These are phyloP conservation scores for Cucurbita pepo DNA, from an alignment of 306 rosid genomes.

Conservation along the genomic window DNA sequence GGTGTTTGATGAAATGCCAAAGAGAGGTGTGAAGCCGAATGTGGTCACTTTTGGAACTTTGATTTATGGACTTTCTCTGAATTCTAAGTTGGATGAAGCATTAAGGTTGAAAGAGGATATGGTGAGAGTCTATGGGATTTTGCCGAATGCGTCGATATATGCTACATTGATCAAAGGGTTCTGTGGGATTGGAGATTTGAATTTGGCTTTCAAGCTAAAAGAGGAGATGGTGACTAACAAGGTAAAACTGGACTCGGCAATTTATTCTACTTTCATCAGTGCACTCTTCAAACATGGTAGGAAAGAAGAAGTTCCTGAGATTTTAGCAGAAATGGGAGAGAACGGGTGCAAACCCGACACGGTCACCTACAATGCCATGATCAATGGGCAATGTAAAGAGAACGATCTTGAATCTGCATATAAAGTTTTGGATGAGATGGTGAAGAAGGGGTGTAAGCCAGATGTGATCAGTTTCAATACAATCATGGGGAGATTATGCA, in stretches of 20 bases:
- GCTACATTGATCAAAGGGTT: constrained; percentile 42
- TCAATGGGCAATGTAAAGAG: constrained; percentile 46
- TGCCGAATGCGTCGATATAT: constrained; percentile 29
- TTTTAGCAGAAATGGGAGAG: constrained; percentile 49
- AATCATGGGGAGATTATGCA: constrained; percentile 37
- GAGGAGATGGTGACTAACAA: constrained; percentile 48
- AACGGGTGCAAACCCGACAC: constrained; percentile 30
- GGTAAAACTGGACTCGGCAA: constrained; percentile 22
- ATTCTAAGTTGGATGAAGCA: constrained; percentile 23
- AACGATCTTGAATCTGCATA: constrained; percentile 33
- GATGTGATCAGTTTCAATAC: constrained; percentile 51
- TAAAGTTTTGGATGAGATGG: constrained; percentile 47
- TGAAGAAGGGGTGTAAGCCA: constrained; percentile 28
- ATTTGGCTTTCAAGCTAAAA: constrained; percentile 31
- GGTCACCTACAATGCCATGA: constrained; percentile 60
- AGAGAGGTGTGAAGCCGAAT: constrained; percentile 15
- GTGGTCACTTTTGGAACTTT: constrained; percentile 46
- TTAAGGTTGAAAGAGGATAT: constrained; percentile 39
- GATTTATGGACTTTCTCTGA: constrained; percentile 30
- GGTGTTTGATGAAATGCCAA: constrained; percentile 51
- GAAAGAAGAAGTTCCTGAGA: constrained; percentile 28
- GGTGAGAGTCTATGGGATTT: constrained; percentile 18
- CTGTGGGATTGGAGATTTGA: constrained; percentile 33
- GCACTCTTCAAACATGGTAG: constrained; percentile 41
- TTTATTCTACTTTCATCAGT: constrained; percentile 36